Evolutionary conservation across 2,329 filamentous ascomycete genomes (phyloP).

Genomic region (Parafenestella ontariensis): DNA sequence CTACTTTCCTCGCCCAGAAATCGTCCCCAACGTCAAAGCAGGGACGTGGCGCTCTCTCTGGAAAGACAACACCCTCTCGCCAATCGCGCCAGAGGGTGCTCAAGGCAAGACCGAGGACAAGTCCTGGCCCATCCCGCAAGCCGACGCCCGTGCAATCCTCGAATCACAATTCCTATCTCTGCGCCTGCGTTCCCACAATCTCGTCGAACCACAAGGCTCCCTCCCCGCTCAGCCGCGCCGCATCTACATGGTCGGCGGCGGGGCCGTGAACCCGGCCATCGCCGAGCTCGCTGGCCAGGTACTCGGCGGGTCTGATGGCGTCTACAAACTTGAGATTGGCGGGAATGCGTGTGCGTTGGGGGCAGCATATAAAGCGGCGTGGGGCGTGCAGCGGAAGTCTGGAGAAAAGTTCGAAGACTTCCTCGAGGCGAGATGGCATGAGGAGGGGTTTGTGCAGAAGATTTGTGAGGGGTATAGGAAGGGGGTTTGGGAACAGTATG

Average conservation of each 20-base stretch:
- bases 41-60: slow-evolving; percentile 87
- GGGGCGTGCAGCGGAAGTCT: slow-evolving; percentile 75
- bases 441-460: slow-evolving; percentile 81
- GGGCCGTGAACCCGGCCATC: slow-evolving; percentile 88
- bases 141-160: slow-evolving; percentile 85
- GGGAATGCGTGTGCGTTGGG: slow-evolving; percentile 95
- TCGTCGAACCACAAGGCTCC: slow-evolving; percentile 65
- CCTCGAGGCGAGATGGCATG: slow-evolving; percentile 83
- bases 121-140: slow-evolving; percentile 61
- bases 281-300: slow-evolving; percentile 85
- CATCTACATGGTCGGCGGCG: slow-evolving; percentile 94
- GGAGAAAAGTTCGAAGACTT: slow-evolving; percentile 86
- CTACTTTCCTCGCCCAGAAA: slow-evolving; percentile 96
- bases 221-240: slow-evolving; percentile 85
- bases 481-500: slow-evolving; percentile 79
- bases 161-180: slow-evolving; percentile 96
- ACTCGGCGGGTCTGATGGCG: slow-evolving; percentile 85
- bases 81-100: slow-evolving; percentile 54
- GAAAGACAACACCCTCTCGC: slow-evolving; percentile 55
- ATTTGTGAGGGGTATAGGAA: slow-evolving; percentile 82
- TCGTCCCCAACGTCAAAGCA: slow-evolving; percentile 86
- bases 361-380: slow-evolving; percentile 94
- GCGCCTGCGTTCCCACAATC: slow-evolving; percentile 79
- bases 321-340: slow-evolving; percentile 92
- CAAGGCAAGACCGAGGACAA: slow-evolving; percentile 40